Conservation (phyloP, 805 yeast genomes). For the Hanseniaspora jakobsenii region DNA sequence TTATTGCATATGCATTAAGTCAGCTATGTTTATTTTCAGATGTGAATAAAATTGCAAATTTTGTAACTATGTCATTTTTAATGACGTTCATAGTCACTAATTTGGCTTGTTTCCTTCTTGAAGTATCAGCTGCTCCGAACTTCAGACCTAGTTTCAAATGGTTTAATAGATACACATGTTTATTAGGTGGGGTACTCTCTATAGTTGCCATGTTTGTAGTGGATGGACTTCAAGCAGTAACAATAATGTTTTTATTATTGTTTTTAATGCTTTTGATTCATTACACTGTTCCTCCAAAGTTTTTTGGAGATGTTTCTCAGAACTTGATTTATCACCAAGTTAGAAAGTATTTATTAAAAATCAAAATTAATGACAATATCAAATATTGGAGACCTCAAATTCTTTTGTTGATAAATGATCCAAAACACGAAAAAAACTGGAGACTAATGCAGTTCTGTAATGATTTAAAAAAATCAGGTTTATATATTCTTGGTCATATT, state of each 20-base stretch:
- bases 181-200: constrained; percentile 57
- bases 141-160: constrained; percentile 90
- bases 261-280: constrained; percentile 69
- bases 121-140: constrained; percentile 91
- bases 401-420: constrained; percentile 75
- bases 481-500: constrained; percentile 83
- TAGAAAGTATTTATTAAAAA: constrained; percentile 62
- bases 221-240: constrained; percentile 78
- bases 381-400: constrained; percentile 98
- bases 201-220: constrained; percentile 84
- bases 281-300: constrained; percentile 83
- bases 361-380: constrained; percentile 81
- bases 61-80: constrained; percentile 91
- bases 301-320: constrained; percentile 98
- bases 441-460: constrained; percentile 85
- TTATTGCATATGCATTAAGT: constrained; percentile 70
- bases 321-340: constrained; percentile 92
- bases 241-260: constrained; percentile 53
- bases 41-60: constrained; percentile 85
- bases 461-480: constrained; percentile 87
- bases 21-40: constrained; percentile 81
- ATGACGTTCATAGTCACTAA: constrained; percentile 94
- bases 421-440: constrained; percentile 66
- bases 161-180: constrained; percentile 73
- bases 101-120: constrained; percentile 79